Evolutionary conservation across 495 filamentous ascomycete genomes (phyloP).

Genomic region (Tuber indicum): DNA sequence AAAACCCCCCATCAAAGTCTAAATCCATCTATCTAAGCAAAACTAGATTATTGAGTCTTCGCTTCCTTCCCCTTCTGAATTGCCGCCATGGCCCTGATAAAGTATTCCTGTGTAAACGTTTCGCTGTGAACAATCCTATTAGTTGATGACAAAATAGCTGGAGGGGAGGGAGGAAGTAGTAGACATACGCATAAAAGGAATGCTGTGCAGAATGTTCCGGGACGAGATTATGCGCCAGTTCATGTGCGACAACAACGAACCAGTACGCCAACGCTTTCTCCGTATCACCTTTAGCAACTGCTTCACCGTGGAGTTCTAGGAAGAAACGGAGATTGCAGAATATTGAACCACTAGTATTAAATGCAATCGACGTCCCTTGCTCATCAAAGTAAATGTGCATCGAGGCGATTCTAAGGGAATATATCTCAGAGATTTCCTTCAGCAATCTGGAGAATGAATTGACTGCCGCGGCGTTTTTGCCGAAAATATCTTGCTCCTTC

Average conservation of each 20-base stretch:
- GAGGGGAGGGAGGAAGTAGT: neutral
- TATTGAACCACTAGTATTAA: constrained; percentile 76
- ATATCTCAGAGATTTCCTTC: constrained; percentile 61
- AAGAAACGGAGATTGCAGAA: constrained; percentile 95
- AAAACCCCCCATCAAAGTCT: neutral
- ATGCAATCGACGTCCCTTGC: constrained; percentile 73
- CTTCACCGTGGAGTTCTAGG: constrained; percentile 61
- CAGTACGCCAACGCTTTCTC: constrained; percentile 72
- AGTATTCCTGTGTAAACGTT: constrained; percentile 40
- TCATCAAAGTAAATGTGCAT: constrained; percentile 86
- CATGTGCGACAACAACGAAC: constrained; percentile 87
- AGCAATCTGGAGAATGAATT: constrained; percentile 66
- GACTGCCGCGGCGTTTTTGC: constrained; percentile 56
- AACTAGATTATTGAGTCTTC: neutral
- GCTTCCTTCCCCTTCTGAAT: neutral
- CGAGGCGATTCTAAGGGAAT: constrained; percentile 54
- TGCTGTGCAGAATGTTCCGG: constrained; percentile 72
- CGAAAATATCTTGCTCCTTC: constrained; percentile 54
- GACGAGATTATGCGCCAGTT: constrained; percentile 90
- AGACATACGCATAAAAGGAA: constrained; percentile 69
- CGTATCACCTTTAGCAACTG: constrained; percentile 28
- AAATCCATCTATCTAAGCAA: constrained; percentile 1
- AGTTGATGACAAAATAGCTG: neutral
- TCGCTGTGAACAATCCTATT: constrained; percentile 14
- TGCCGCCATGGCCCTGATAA: constrained; percentile 27